Conservation (phyloP, 345 rosid species). For the Eucalyptus coolabah region DNA sequence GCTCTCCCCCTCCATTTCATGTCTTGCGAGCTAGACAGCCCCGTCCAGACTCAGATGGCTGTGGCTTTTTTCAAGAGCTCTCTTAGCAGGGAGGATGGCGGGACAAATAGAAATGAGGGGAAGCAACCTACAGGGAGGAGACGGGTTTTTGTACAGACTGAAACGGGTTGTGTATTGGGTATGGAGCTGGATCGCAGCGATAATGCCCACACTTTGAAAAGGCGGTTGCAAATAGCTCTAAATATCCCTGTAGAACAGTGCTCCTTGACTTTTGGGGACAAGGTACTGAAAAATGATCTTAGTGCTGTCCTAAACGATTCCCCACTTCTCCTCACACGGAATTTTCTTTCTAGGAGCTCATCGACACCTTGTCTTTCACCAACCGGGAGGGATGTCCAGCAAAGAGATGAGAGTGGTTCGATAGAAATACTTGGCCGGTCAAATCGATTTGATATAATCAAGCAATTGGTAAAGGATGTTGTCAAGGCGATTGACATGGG, state of each 20-base stretch:
- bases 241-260: slow-evolving; percentile 78
- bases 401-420: slow-evolving; percentile 68
- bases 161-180: slow-evolving; percentile 94
- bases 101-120: slow-evolving; percentile 44
- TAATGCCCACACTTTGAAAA: slow-evolving; percentile 81
- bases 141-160: slow-evolving; percentile 87
- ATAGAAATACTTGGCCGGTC: slow-evolving; percentile 75
- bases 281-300: slow-evolving; percentile 78
- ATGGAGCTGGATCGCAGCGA: slow-evolving; percentile 97
- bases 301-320: slow-evolving; percentile 82
- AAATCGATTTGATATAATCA: slow-evolving; percentile 28
- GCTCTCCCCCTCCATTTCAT: slow-evolving; percentile 34
- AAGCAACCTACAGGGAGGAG: slow-evolving; percentile 49
- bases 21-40: slow-evolving; percentile 84
- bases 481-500: slow-evolving; percentile 81
- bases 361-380: slow-evolving; percentile 99
- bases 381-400: slow-evolving; percentile 61
- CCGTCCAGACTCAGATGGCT: slow-evolving; percentile 96
- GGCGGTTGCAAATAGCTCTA: slow-evolving; percentile 85
- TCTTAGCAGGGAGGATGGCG: slow-evolving; percentile 48
- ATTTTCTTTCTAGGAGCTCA: slow-evolving; percentile 71
- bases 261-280: slow-evolving; percentile 76
- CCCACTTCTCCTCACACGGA: slow-evolving; percentile 77
- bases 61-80: slow-evolving; percentile 73
- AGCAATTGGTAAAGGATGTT: slow-evolving; percentile 50